Base-by-base conservation (phyloP, 257 asterid genomes). In the Phtheirospermum japonicum region DNA sequence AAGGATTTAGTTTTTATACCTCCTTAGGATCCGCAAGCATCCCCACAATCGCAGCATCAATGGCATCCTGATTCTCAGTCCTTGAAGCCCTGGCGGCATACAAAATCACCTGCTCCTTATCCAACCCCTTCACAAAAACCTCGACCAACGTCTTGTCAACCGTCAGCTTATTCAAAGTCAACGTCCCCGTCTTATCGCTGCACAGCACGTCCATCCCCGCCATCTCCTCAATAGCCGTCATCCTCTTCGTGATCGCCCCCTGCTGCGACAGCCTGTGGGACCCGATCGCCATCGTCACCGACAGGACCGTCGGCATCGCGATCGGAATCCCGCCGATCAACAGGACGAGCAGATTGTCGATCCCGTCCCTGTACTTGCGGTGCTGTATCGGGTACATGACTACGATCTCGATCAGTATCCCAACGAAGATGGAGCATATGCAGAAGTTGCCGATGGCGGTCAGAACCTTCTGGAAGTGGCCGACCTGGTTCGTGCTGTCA, bases 131-230 rank as follows among this genome's bases (percentile, higher is more conserved):
- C 0, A 61, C 84, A 30, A 80, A 90, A 39, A 81, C 95, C 68
- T 90, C 98, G 0, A 90, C 77, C 76, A 90, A 69, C 57, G 36
- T 66, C 30, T 71, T 90, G 59, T 90, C 98, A 0, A 90, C 96
- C 1, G 91, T 76, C 73, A 90, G 69, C 80, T 88, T 90, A 66
- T 90, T 90, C 32, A 90, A 85, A 3, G 96, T 90, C 75, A 90
- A 68, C 16, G 98, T 90, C 28, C 98, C 98, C 0, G 98, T 90
- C 70, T 90, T 90, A 67, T 90, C 98, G 76, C 96, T 88, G 80
- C 98, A 90, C 57, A 90, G 71, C 8, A 90, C 96, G 59, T 90
- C 87, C 96, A 90, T 90, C n/a, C 97, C 97, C 7, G 96, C 97
- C 87, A 90, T 63, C 63, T 90, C 96, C 76, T 90, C 98, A 62